These are phyloP conservation scores for Decorospora gaudefroyi DNA, from an alignment of 2,329 filamentous ascomycete genomes.

Conservation along the genomic window DNA sequence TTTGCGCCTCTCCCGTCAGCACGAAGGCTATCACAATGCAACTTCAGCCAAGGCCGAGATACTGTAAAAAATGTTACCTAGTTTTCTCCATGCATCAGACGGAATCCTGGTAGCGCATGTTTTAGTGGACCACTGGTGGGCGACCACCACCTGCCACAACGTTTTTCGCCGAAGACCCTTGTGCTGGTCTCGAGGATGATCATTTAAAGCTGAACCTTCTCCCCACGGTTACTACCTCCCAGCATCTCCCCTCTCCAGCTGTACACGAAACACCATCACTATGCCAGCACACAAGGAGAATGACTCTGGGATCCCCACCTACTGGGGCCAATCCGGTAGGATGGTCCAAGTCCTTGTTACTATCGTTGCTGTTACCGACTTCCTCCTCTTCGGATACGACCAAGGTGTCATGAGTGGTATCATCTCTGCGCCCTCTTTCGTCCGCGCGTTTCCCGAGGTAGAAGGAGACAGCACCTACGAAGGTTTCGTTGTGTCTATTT, in stretches of 20 bases:
- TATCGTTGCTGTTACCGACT: constrained; percentile 53
- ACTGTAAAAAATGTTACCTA: constrained; percentile 37
- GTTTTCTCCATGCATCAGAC: constrained; percentile 35
- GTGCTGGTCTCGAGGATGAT: constrained; percentile 22
- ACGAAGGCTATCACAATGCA: constrained; percentile 28
- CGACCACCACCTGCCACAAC: constrained; percentile 16
- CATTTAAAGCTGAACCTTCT: constrained; percentile 32
- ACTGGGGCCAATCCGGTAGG: constrained; percentile 38
- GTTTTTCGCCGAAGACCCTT: constrained; percentile 22
- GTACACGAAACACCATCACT: constrained; percentile 23
- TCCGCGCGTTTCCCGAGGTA: constrained; percentile 45
- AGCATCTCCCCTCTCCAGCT: constrained; percentile 29
- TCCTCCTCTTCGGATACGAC: constrained; percentile 57
- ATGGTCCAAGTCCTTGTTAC: constrained; percentile 43
- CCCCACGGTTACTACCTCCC: constrained; percentile 25
- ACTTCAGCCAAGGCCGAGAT: constrained; percentile 38
- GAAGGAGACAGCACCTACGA: constrained; percentile 45
- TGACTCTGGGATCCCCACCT: constrained; percentile 34
- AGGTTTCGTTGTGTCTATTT: constrained; percentile 57
- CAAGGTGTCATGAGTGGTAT: constrained; percentile 51
- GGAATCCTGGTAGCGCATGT: constrained; percentile 24
- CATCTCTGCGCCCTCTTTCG: constrained; percentile 47
- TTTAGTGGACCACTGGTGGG: constrained; percentile 26
- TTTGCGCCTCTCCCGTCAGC: constrained; percentile 32
- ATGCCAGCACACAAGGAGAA: constrained; percentile 35